Evolutionary conservation across 768 basidiomycete species (phyloP).

Genomic region (Mycena galopus): DNA sequence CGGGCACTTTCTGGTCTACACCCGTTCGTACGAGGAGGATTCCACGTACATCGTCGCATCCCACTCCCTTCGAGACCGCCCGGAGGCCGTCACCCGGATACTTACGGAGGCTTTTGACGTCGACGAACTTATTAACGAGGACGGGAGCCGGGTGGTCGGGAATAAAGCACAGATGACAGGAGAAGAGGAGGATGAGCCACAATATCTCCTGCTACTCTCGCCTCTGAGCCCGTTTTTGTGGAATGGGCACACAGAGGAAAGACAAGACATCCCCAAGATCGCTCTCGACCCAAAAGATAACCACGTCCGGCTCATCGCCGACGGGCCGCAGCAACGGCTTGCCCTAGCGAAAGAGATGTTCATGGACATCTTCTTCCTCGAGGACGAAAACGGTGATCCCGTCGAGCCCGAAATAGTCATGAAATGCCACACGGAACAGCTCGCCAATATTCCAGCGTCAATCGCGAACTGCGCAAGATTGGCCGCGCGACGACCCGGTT

Average conservation of each 20-base stretch:
- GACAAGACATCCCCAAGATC: slow-evolving; percentile 79
- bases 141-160: slow-evolving; percentile 58
- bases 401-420: slow-evolving; percentile 58
- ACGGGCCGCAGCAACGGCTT: slow-evolving; percentile 86
- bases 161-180: slow-evolving; percentile 53
- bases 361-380: slow-evolving; percentile 68
- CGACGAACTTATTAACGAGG: slow-evolving; percentile 70
- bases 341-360: slow-evolving; percentile 84
- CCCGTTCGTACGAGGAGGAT: slow-evolving; percentile 87
- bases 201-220: slow-evolving; percentile 89
- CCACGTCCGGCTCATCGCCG: slow-evolving; percentile 92
- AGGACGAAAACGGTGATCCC: slow-evolving; percentile 73
- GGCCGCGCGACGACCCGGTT: slow-evolving; percentile 89
- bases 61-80: slow-evolving; percentile 78
- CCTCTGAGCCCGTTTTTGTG: slow-evolving; percentile 90
- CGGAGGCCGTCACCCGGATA: slow-evolving; percentile 82
- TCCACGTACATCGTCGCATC: slow-evolving; percentile 93
- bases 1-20: slow-evolving; percentile 95
- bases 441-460: slow-evolving; percentile 91
- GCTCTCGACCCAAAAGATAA: slow-evolving; percentile 89
- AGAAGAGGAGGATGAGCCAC: slow-evolving; percentile 68
- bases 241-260: slow-evolving; percentile 85
- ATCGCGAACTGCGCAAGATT: slow-evolving; percentile 91
- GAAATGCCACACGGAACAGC: slow-evolving; percentile 77
- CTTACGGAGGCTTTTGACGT: slow-evolving; percentile 89